A percentile compares a stretch with the other conserved stretches of the same genome.
phyloP scores from a whole-genome alignment of 495 filamentous ascomycete species.

The Penicillium desertorum region DNA sequence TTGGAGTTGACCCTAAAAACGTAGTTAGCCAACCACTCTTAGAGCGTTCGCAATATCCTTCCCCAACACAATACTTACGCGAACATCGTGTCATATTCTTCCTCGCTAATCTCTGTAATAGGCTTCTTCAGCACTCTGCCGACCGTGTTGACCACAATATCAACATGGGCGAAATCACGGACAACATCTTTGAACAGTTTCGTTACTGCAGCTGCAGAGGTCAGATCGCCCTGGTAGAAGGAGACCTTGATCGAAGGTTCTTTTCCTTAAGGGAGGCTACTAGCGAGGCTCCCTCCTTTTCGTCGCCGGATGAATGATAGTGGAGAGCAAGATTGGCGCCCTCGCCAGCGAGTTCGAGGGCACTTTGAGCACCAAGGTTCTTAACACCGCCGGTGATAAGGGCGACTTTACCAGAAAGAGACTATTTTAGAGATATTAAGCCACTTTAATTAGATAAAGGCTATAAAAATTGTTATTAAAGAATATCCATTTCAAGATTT shows the following conservation, averaged over 20 bases:
- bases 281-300: constrained; percentile 28
- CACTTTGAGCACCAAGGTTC: constrained; percentile 37
- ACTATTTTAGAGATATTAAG: too few species aligned
- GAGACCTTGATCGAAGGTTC: constrained; percentile 26
- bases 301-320: constrained; percentile 31
- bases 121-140: constrained; percentile 49
- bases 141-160: constrained; percentile 56
- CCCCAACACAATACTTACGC: constrained; percentile 29
- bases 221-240: constrained; percentile 37
- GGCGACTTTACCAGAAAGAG: constrained; percentile 47
- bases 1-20: constrained; percentile 30
- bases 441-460: too few species aligned
- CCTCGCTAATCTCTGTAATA: constrained; percentile 49
- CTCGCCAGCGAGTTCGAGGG: constrained; percentile 25
- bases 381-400: constrained; percentile 48
- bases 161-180: constrained; percentile 42
- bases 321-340: constrained; percentile 38
- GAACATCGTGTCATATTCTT: constrained; percentile 49
- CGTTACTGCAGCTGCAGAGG: constrained; percentile 30
- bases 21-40: too few species aligned
- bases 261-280: constrained; percentile 32
- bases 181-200: constrained; percentile 33
- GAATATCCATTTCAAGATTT: too few species aligned
- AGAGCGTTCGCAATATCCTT: too few species aligned
- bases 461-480: too few species aligned